Evolutionary conservation across 1,284 basidiomycete species (phyloP).

Genomic region (Meira miltonrushii): DNA sequence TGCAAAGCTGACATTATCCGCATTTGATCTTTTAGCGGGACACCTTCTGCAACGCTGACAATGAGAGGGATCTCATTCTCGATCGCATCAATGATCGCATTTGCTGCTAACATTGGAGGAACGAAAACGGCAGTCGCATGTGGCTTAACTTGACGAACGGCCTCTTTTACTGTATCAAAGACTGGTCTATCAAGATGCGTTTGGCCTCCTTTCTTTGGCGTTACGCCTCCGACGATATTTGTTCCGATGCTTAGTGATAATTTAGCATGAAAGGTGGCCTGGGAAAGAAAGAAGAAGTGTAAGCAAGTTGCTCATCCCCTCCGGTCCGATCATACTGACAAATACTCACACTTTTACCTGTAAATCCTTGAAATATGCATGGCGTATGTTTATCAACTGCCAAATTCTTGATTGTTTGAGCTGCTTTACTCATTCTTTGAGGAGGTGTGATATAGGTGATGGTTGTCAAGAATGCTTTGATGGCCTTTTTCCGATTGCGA

Average conservation of each 20-base stretch:
- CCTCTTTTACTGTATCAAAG: constrained; percentile 25
- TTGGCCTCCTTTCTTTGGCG: constrained; percentile 29
- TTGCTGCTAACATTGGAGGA: constrained; percentile 28
- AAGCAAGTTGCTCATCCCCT: not conserved
- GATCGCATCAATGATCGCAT: constrained; percentile 41
- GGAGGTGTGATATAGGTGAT: no score
- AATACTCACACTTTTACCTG: constrained; percentile 27
- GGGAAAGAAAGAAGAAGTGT: not conserved
- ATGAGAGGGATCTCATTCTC: constrained; percentile 33
- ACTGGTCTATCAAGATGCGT: constrained; percentile 26
- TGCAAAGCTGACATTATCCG: constrained; percentile 32
- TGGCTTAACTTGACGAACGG: constrained; percentile 18
- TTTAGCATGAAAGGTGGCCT: constrained; percentile 24
- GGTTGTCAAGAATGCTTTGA: no score
- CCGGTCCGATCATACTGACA: not conserved
- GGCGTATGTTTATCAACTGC: constrained; percentile 25
- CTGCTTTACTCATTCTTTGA: not conserved
- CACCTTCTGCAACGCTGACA: constrained; percentile 36
- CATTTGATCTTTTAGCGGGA: constrained; percentile 36
- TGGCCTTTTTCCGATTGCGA: no score
- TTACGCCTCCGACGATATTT: constrained; percentile 33
- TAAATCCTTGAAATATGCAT: constrained; percentile 41
- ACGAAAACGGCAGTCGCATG: constrained; percentile 39
- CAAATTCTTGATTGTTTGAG: constrained; percentile 26
- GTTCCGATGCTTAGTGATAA: constrained; percentile 35